Evolutionary conservation across 176 grass and related monocot genomes (phyloP), one percentile per base, ranked within the genome.

Genomic region (Thalia dealbata): DNA sequence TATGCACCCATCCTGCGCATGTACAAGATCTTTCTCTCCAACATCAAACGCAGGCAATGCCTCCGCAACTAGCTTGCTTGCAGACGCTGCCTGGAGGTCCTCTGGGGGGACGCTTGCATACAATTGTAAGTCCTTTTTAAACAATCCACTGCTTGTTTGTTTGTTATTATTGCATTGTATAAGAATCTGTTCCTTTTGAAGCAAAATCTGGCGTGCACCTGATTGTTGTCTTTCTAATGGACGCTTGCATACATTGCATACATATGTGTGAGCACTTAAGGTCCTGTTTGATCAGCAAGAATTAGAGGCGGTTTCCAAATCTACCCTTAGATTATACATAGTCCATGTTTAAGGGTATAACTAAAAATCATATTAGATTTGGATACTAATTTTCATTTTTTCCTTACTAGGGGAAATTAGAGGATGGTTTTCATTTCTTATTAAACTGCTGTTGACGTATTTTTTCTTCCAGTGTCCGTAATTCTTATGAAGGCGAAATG

Each of bases 81-180:
- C 88, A 89, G 80, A 72, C 80, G 59, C 73, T 80, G 35, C 81
- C 55, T 23, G 38, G 74, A 9, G 51, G 74, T 67, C 79, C 91
- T 81, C 78, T 91, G 78, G 84, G 79, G 76, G 88, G 81, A 21
- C 79, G 86, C 46, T 76, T 75, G 60, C 80, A 88, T 91, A 78
- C 84, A 74, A 23, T 89, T 83, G 92, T 96, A 81, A 79, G 88
- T 75, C 48, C 62, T 76, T 44, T 71, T 67, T 88, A 46, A 56
- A 24, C 32, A 64, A 71, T 48, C 19, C 28, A 0, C 45, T 52
- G 14, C 16, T 6, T 28, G 16, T 8, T 29, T 72, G 12, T 15
- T 71, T 45, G 9, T 43, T 44, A 64, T 48, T 13, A 48, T 48
- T 48, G 1, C 32, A 38, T 38, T 38, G 32, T 48, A 48, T 9